phyloP scores from a whole-genome alignment of 495 filamentous ascomycete species.

The Monascus purpureus region DNA sequence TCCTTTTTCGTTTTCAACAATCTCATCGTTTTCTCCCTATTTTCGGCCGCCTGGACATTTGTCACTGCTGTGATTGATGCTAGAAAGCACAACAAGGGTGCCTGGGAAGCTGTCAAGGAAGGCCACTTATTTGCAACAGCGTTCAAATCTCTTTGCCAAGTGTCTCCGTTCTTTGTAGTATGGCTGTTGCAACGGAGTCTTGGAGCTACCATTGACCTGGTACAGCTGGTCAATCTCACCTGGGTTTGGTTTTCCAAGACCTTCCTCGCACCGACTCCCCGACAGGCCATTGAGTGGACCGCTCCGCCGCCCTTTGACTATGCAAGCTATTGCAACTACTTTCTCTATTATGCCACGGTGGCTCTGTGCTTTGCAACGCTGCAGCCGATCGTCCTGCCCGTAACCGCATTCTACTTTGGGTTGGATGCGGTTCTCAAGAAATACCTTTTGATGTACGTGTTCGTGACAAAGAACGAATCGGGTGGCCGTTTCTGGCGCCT shows the following conservation, averaged over 20 bases:
- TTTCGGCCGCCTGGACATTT: constrained; percentile 64
- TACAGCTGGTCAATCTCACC: constrained; percentile 64
- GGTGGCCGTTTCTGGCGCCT: constrained; percentile 89
- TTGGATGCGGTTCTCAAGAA: constrained; percentile 87
- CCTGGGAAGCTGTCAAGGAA: constrained; percentile 55
- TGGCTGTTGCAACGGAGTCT: constrained; percentile 88
- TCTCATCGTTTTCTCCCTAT: constrained; percentile 82
- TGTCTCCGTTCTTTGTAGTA: constrained; percentile 87
- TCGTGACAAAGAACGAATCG: constrained; percentile 90
- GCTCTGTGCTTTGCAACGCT: constrained; percentile 73
- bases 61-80: constrained; percentile 48
- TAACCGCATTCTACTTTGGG: constrained; percentile 79
- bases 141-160: constrained; percentile 54
- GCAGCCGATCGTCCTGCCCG: constrained; percentile 81
- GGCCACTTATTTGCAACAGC: constrained; percentile 44
- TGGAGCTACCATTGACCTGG: constrained; percentile 78
- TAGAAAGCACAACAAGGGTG: constrained; percentile 31
- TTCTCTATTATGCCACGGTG: constrained; percentile 86
- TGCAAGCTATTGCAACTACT: constrained; percentile 89
- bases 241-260: constrained; percentile 73
- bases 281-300: constrained; percentile 85
- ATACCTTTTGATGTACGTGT: constrained; percentile 87
- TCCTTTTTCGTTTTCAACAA: constrained; percentile 98
- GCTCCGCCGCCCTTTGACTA: constrained; percentile 91
- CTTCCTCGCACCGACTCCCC: constrained; percentile 76